Conservation (phyloP, 257 asterid genomes). For the Gentiana dahurica region DNA sequence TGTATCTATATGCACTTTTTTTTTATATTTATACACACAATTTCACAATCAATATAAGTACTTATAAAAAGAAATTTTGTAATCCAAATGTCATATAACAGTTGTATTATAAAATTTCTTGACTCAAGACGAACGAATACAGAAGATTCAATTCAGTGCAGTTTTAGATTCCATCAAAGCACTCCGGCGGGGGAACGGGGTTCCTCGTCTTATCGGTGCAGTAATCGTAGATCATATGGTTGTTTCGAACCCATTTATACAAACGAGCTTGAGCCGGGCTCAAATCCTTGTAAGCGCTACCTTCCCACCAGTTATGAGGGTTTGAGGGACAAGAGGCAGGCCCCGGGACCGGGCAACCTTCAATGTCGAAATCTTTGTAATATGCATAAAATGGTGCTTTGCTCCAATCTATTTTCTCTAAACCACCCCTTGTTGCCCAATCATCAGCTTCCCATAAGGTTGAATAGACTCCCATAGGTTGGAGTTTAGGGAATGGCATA, state of each 20-base stretch:
- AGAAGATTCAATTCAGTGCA: neutral
- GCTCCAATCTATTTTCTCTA: slow-evolving; percentile 83
- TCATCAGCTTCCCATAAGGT: slow-evolving; percentile 95
- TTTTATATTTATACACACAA: too few relatives aligned
- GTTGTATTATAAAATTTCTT: too few relatives aligned
- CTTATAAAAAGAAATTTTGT: too few relatives aligned
- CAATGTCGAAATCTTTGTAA: slow-evolving; percentile 80
- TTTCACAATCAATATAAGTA: too few relatives aligned
- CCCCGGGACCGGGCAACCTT: slow-evolving; percentile 72
- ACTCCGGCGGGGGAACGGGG: slow-evolving; percentile 63
- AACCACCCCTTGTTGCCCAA: slow-evolving; percentile 89
- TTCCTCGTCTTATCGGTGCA: slow-evolving; percentile 66
- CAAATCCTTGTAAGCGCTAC: slow-evolving; percentile 37
- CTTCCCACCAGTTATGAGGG: slow-evolving; percentile 81
- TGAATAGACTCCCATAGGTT: slow-evolving; percentile 71
- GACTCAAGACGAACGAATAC: too few relatives aligned
- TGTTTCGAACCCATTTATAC: slow-evolving; percentile 69
- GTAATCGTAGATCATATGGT: slow-evolving; percentile 75
- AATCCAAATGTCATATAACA: too few relatives aligned
- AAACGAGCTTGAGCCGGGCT: slow-evolving; percentile 40
- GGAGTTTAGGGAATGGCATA: slow-evolving; percentile 53
- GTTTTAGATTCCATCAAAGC: slow-evolving; percentile 38
- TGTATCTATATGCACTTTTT: too few relatives aligned
- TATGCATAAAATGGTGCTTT: slow-evolving; percentile 80
- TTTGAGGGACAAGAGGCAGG: slow-evolving; percentile 45